Evolutionary conservation across 805 yeast species (phyloP), one percentile per base, ranked within the genome.

Genomic region (Brettanomyces naardenensis): DNA sequence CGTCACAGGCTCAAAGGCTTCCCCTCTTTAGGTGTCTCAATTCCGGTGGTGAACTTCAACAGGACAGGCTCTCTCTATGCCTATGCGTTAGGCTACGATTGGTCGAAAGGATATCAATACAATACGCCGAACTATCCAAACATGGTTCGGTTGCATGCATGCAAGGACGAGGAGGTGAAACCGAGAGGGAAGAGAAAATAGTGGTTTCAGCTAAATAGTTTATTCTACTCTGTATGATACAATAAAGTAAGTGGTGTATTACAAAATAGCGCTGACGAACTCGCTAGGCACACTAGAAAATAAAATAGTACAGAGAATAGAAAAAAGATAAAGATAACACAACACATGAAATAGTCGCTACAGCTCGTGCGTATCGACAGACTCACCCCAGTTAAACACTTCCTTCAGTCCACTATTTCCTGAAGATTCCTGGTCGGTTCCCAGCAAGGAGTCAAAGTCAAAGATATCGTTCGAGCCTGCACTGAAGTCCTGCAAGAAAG

Each of bases 11-110:
- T 92, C 47, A 84, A 81, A 61, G 84, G 81, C 25, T 83, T 76
- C 66, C 87, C 95, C 4, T 62, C 74, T 7, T 66, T 80, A 13
- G 73, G 71, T 36, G 72, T 75, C 27, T 69, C 95, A 0, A 80
- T 92, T 38, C 71, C 95, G 0, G 78, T 82, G 28, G 72, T 88
- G 1, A 78, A 78, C 4, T 92, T 90, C 66, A 92, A 87, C 63
- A 69, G 85, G 46, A 78, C 69, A 35, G 98, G 98, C 37, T 59
- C 77, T 23, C 76, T 92, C 9, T 79, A 84, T 58, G 97, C 97
- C 3, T 87, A 92, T 54, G 95, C 97, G 2, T 57, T 86, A 43
- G 78, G 95, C 44, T 90, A 92, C 62, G 98, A 92, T 58, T 92
- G 98, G 98, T 74, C 87, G 41, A 88, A 88, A 56, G 95, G 94